Conservation (phyloP, 1,284 basidiomycete genomes). For the Boletus mariae region DNA sequence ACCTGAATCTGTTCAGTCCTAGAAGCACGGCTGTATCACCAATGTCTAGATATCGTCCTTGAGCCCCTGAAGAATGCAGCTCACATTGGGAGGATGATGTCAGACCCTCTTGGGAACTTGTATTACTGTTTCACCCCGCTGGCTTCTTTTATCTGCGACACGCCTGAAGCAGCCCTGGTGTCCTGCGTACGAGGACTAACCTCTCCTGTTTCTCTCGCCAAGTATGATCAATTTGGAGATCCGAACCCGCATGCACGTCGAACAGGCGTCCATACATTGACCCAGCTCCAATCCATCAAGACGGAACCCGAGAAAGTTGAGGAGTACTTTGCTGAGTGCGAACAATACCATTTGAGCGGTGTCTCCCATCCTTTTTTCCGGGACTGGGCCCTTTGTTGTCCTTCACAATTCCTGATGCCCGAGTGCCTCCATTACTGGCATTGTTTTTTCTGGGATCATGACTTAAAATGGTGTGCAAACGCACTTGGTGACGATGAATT, state of each 20-base stretch:
- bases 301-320: not conserved
- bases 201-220: not conserved
- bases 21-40: too few species aligned
- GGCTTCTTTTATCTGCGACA: not conserved
- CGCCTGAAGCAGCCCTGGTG: not conserved
- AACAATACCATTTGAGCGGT: not conserved
- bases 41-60: too few species aligned
- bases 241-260: not conserved
- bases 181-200: not conserved
- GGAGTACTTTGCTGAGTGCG: not conserved
- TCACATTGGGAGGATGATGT: too few species aligned
- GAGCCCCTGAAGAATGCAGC: too few species aligned
- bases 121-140: too few species aligned
- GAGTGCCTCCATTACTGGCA: too few species aligned
- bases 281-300: not conserved
- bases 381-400: too few species aligned
- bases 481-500: not conserved
- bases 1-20: too few species aligned
- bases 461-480: not conserved
- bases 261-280: not conserved
- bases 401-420: too few species aligned
- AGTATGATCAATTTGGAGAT: not conserved
- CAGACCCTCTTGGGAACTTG: too few species aligned
- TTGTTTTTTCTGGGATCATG: not conserved
- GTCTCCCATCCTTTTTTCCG: not conserved